Base-by-base conservation (phyloP, 345 rosid genomes). In the Passiflora organensis region DNA sequence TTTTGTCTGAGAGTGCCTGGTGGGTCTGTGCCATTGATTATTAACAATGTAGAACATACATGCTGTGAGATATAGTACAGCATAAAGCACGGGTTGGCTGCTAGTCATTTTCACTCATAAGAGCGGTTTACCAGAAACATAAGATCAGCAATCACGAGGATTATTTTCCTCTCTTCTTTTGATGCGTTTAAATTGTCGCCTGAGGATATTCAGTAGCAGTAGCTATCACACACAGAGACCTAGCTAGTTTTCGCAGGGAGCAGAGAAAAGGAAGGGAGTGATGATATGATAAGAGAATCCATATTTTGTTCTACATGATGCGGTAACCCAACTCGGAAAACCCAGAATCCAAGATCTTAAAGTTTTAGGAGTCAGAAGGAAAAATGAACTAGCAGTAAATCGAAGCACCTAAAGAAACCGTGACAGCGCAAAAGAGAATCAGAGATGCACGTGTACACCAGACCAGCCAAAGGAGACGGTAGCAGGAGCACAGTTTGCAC, bases 361-460 rank as follows among this genome's bases (percentile, higher is more conserved):
- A 50, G 48, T 23, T 44, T 59, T 43, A 45, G 43, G 51, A 59
- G n/a, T n/a, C n/a, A n/a, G n/a, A n/a, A n/a, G n/a, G n/a, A n/a
- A n/a, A n/a, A n/a, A n/a, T n/a, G n/a, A n/a, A n/a, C n/a, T 10
- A 13, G n/a, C 8, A 17, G 22, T 9, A 19, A 38, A 52, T 16
- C 43, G 11, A 13, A 60, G 56, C 75, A 60, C 71, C 78, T 62
- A 77, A 65, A 59, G 64, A 53, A 42, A 51, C 64, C 39, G 28
- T 41, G 43, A 4, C 14, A 13, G n/a, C 13, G n/a, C 44, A 50
- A 51, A 21, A 32, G 63, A 37, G 63, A n/a, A 43, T 52, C 51
- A 54, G 62, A 23, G 32, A 16, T 16, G 70, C 73, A 69, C 75
- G 78, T 73, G 76, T 58, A 66, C 54, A 64, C 64, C 71, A 63